Evolutionary conservation across 1,139 yeast species (phyloP).

Genomic region (Magnusiomyces magnusii): DNA sequence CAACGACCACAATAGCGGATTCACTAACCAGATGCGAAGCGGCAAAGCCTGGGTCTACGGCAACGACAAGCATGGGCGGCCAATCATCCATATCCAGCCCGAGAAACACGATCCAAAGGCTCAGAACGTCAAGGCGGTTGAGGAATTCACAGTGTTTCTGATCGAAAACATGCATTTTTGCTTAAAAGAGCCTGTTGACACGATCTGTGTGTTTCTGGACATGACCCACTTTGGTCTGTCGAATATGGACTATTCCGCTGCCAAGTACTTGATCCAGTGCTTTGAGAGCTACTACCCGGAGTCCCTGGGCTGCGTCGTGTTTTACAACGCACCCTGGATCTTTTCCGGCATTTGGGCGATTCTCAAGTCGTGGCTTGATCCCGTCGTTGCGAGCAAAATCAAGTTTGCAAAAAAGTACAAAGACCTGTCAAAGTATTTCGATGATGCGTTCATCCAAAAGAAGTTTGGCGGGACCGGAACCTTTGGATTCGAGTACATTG

Average conservation of each 20-base stretch:
- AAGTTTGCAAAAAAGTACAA: conserved; percentile 55
- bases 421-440: conserved; percentile 54
- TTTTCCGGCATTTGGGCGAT: conserved; percentile 82
- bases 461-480: conserved; percentile 61
- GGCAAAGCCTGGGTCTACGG: conserved; percentile 66
- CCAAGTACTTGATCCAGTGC: conserved; percentile 65
- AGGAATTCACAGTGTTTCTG: conserved; percentile 53
- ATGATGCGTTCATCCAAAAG: conserved; percentile 46
- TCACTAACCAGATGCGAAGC: conserved; percentile 43
- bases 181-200: conserved; percentile 56
- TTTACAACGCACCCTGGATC: conserved; percentile 89
- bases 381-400: conserved; percentile 77
- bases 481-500: conserved; percentile 46
- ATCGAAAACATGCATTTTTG: conserved; percentile 66
- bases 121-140: conserved; percentile 60
- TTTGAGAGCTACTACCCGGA: conserved; percentile 90
- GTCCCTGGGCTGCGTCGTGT: conserved; percentile 61
- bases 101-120: conserved; percentile 62
- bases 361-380: conserved; percentile 81
- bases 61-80: conserved; percentile 53
- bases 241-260: conserved; percentile 79
- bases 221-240: conserved; percentile 64
- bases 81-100: conserved; percentile 66
- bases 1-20: conserved; percentile 37
- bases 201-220: conserved; percentile 71